These are phyloP conservation scores for Rossbeevera mucosa DNA, from an alignment of 768 basidiomycete species.

Conservation along the genomic window DNA sequence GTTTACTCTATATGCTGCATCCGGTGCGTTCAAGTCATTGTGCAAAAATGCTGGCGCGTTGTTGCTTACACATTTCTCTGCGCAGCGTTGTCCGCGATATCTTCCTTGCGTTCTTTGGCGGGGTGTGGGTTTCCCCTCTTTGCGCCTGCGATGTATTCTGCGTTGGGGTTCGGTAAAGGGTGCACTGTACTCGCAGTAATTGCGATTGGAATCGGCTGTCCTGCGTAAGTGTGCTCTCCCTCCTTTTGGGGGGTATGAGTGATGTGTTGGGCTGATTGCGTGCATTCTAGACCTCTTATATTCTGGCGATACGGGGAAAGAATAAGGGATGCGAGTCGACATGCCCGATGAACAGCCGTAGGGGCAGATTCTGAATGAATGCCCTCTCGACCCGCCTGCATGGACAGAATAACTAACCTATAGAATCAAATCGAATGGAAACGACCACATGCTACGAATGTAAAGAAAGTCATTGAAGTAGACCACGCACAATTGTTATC, in stretches of 20 bases:
- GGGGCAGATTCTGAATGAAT: background rate
- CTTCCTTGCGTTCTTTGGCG: constrained; percentile 57
- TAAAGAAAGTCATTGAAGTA: background rate
- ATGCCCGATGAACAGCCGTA: constrained; percentile 22
- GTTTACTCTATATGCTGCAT: constrained; percentile 47
- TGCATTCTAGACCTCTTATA: constrained; percentile 35
- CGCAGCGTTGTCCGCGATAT: constrained; percentile 60
- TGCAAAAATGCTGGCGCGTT: background rate
- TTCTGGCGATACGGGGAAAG: constrained; percentile 45
- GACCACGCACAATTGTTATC: background rate
- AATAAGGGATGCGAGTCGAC: constrained; percentile 48
- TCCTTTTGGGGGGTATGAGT: background rate
- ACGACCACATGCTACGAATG: background rate
- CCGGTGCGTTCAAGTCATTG: background rate
- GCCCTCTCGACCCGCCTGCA: background rate
- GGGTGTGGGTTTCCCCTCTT: constrained; percentile 82
- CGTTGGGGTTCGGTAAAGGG: constrained; percentile 67
- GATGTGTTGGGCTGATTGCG: constrained; percentile 29
- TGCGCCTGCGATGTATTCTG: constrained; percentile 60
- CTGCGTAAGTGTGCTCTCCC: constrained; percentile 31
- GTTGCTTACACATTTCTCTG: background rate
- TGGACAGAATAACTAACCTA: background rate
- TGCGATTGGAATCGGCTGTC: constrained; percentile 58
- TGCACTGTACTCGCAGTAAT: constrained; percentile 58
- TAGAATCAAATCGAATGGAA: background rate